Percentiles rank a stretch among this genome's conserved stretches.
Evolutionary conservation across 176 grass and related monocot species (phyloP).

Genomic region (Avena sativa): DNA sequence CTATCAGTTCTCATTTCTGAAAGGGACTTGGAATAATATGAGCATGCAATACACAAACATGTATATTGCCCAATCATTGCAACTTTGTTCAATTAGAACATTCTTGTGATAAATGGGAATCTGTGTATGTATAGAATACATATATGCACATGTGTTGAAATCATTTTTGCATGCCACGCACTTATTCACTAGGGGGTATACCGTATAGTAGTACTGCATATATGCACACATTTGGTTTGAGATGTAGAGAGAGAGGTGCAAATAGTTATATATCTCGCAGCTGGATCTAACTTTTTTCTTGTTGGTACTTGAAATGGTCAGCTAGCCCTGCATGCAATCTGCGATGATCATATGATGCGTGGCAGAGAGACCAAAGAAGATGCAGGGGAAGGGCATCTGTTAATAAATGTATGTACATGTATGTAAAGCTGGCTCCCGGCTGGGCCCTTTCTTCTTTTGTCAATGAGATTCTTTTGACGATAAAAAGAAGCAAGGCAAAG

Average conservation of each 20-base stretch:
- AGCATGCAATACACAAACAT: neutral
- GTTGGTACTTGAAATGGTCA: conserved; percentile 40
- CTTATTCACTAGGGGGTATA: neutral
- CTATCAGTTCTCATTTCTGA: neutral
- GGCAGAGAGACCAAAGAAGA: neutral
- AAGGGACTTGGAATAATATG: conserved; percentile 9
- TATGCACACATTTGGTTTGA: neutral
- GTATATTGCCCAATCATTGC: conserved; percentile 12
- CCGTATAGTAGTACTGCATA: neutral
- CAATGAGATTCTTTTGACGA: neutral
- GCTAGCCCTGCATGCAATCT: conserved; percentile 27
- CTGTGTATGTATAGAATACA: neutral
- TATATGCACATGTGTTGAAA: neutral
- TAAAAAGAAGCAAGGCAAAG: neutral
- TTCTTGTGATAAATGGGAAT: conserved; percentile 7
- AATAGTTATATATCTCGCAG: neutral
- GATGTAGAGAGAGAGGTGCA: neutral
- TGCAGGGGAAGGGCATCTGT: conserved; percentile 6
- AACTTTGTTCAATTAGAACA: neutral
- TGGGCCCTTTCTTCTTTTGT: conserved; percentile 25
- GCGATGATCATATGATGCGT: conserved; percentile 34
- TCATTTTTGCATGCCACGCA: neutral
- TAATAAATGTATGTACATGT: neutral
- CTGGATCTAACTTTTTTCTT: neutral
- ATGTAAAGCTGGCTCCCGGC: neutral